Evolutionary conservation across 176 grass and related monocot species (phyloP).

Genomic region (Secale cereale): DNA sequence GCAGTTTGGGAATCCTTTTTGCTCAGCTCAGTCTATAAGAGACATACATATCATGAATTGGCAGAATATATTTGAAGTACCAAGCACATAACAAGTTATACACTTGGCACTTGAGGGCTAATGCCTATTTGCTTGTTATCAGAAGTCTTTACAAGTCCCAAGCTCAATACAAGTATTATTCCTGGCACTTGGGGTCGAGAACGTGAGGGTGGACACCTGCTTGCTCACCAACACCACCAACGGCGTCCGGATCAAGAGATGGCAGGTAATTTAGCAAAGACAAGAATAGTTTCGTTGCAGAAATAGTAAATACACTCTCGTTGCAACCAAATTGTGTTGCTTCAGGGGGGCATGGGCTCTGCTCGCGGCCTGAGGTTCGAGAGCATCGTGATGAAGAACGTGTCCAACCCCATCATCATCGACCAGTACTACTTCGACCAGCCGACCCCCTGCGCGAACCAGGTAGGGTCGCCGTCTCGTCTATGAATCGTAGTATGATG

Average conservation of each 20-base stretch:
- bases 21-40: no score
- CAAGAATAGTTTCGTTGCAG: no score
- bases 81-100: no score
- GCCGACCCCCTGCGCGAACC: slow-evolving; percentile 44
- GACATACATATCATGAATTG: no score
- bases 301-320: no score
- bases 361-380: slow-evolving; percentile 61
- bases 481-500: neutral
- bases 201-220: slow-evolving; percentile 59
- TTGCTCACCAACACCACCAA: slow-evolving; percentile 69
- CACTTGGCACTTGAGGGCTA: no score
- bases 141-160: no score
- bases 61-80: no score
- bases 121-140: no score
- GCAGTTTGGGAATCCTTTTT: no score
- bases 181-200: no score
- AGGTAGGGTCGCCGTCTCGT: slow-evolving; percentile 13
- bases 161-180: no score
- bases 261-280: slow-evolving; percentile 55
- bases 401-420: slow-evolving; percentile 79
- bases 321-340: neutral
- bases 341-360: slow-evolving; percentile 67
- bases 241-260: slow-evolving; percentile 85
- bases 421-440: slow-evolving; percentile 84
- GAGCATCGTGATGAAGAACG: slow-evolving; percentile 64